Percentiles rank a stretch among this genome's conserved stretches.
phyloP scores from a whole-genome alignment of 2,329 filamentous ascomycete species.

The Pseudocercospora musae region DNA sequence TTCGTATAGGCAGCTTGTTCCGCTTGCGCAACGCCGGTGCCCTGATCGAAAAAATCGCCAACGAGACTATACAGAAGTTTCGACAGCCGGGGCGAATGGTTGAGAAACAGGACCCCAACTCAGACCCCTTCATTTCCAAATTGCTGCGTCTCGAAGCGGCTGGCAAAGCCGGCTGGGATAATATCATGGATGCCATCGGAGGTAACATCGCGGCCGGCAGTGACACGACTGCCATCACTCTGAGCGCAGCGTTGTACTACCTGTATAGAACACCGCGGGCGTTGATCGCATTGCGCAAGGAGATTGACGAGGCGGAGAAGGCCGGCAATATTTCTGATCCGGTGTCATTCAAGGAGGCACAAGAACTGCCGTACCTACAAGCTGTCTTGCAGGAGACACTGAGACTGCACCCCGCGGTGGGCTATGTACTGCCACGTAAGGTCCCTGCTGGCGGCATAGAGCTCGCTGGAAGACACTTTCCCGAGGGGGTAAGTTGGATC shows the following conservation, averaged over 20 bases:
- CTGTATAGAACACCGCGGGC: slow-evolving; percentile 36
- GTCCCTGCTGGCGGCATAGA: slow-evolving; percentile 38
- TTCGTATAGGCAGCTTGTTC: slow-evolving; percentile 39
- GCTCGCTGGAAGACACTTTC: slow-evolving; percentile 37
- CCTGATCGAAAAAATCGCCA: slow-evolving; percentile 9
- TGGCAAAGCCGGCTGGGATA: slow-evolving; percentile 32
- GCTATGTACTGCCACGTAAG: slow-evolving; percentile 39
- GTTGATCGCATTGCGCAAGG: slow-evolving; percentile 33
- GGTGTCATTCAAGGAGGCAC: slow-evolving; percentile 33
- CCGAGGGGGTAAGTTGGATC: slow-evolving; percentile 23
- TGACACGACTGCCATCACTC: slow-evolving; percentile 32
- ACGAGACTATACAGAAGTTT: slow-evolving; percentile 34
- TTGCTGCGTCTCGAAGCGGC: slow-evolving; percentile 34
- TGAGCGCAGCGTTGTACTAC: slow-evolving; percentile 37
- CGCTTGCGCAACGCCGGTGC: slow-evolving; percentile 19
- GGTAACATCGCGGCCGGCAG: slow-evolving; percentile 40
- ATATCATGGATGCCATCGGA: slow-evolving; percentile 35
- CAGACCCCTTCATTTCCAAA: slow-evolving; percentile 35
- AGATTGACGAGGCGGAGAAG: slow-evolving; percentile 31
- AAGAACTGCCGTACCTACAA: slow-evolving; percentile 21
- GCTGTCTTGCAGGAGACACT: slow-evolving; percentile 13
- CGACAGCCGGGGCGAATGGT: slow-evolving; percentile 35
- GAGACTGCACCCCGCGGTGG: slow-evolving; percentile 26
- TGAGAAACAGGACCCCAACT: slow-evolving; percentile 28
- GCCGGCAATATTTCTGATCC: slow-evolving; percentile 31